Percentiles rank a stretch among this genome's conserved stretches.
phyloP scores from a whole-genome alignment of 345 rosid genomes.

The Melaleuca quinquenervia region DNA sequence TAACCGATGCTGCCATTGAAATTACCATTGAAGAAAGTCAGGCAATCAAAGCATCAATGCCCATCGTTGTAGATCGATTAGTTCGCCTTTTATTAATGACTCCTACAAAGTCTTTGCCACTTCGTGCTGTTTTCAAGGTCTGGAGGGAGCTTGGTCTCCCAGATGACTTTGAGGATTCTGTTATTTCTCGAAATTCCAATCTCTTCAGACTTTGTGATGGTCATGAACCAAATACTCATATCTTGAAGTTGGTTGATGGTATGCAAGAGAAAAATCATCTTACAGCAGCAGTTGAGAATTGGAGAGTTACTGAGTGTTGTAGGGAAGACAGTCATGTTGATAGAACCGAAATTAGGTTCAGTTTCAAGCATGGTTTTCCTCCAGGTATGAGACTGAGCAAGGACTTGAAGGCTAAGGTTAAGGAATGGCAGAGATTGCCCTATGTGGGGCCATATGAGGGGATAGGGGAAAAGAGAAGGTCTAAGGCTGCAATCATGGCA shows the following conservation, averaged over 20 bases:
- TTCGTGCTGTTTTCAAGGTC: conserved; percentile 77
- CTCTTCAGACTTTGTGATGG: conserved; percentile 46
- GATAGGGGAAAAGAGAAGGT: conserved; percentile 30
- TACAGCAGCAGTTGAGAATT: conserved; percentile 60
- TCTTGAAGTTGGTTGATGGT: conserved; percentile 43
- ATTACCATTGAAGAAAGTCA: conserved; percentile 49
- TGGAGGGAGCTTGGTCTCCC: conserved; percentile 97
- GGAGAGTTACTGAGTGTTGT: conserved; percentile 71
- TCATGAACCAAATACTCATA: conserved; percentile 61
- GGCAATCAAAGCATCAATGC: conserved; percentile 31
- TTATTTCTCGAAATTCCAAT: conserved; percentile 40
- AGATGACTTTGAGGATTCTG: conserved; percentile 86
- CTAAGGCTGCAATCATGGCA: conserved; percentile 32
- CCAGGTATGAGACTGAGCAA: conserved; percentile 78
- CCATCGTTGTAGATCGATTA: conserved; percentile 45
- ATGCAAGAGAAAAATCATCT: conserved; percentile 9
- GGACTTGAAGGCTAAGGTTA: conserved; percentile 61
- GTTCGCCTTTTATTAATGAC: conserved; percentile 65
- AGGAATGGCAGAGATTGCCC: conserved; percentile 76
- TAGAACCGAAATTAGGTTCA: conserved; percentile 34
- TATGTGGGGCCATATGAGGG: conserved; percentile 67
- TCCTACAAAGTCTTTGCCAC: conserved; percentile 53
- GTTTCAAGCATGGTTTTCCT: conserved; percentile 67
- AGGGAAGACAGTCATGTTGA: conserved; percentile 37
- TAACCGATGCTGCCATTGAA: conserved; percentile 42